Conservation (phyloP, 1,284 basidiomycete species). For the Lentinus polychrous region DNA sequence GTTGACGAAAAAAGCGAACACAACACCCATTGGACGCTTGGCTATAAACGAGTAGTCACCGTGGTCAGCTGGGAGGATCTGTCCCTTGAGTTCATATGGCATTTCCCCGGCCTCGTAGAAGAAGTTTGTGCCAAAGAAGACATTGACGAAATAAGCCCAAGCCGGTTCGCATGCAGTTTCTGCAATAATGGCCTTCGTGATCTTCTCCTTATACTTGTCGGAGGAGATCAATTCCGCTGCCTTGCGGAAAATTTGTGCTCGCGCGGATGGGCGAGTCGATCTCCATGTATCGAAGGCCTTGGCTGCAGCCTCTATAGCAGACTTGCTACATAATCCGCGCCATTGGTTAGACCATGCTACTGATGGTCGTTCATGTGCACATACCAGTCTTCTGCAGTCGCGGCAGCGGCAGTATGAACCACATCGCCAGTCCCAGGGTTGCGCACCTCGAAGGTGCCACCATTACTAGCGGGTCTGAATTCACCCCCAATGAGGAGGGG, state of each 20-base stretch:
- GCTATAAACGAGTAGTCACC: slow-evolving; percentile 5
- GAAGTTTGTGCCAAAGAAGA: background rate
- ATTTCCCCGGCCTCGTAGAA: slow-evolving; percentile 8
- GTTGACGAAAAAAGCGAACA: slow-evolving; percentile 4
- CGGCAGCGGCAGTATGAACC: slow-evolving; percentile 38
- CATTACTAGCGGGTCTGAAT: slow-evolving; percentile 29
- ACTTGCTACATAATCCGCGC: slow-evolving; percentile 21
- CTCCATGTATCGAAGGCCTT: slow-evolving; percentile 47
- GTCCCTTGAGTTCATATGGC: slow-evolving; percentile 7
- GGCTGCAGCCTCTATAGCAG: slow-evolving; percentile 40
- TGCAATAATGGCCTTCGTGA: background rate
- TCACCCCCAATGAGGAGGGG: slow-evolving; percentile 28
- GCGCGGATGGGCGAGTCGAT: slow-evolving; percentile 26
- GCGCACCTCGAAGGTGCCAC: slow-evolving; percentile 37
- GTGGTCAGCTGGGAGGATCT: slow-evolving; percentile 8
- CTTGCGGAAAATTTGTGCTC: slow-evolving; percentile 38
- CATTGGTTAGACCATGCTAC: no score
- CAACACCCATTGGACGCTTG: slow-evolving; percentile 8
- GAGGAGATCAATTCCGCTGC: slow-evolving; percentile 37
- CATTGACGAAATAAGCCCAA: background rate
- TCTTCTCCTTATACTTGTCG: slow-evolving; percentile 28
- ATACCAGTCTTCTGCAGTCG: slow-evolving; percentile 34
- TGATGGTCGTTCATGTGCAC: no score
- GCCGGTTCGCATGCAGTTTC: slow-evolving; percentile 2
- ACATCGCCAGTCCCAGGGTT: slow-evolving; percentile 36